Conservation (phyloP, 768 basidiomycete species). For the Hemileccinum impolitum region DNA sequence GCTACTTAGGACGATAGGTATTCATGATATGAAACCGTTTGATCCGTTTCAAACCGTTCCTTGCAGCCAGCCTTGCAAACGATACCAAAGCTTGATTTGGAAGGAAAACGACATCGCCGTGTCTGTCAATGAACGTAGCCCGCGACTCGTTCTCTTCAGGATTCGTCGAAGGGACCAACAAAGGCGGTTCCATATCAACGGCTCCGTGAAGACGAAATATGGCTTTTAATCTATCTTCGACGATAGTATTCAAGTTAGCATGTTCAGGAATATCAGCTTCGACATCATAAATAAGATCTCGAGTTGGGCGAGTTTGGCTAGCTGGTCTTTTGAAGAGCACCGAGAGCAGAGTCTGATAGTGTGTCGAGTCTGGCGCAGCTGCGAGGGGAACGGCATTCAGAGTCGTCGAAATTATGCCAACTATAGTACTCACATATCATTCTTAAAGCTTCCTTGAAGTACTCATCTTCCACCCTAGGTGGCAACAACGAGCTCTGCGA, state of each 20-base stretch:
- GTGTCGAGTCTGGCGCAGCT: constrained; percentile 80
- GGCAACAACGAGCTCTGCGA: constrained; percentile 78
- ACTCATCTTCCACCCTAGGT: constrained; percentile 75
- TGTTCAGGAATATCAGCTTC: constrained; percentile 68
- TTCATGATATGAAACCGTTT: constrained; percentile 81
- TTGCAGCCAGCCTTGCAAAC: constrained; percentile 81
- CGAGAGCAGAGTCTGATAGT: constrained; percentile 74
- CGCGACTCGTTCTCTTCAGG: constrained; percentile 61
- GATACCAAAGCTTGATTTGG: constrained; percentile 71
- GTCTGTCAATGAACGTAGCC: constrained; percentile 75
- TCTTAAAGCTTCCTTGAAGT: constrained; percentile 74
- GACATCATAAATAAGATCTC: constrained; percentile 71
- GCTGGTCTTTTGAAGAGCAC: constrained; percentile 75
- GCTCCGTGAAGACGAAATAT: constrained; percentile 91
- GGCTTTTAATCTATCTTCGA: constrained; percentile 69
- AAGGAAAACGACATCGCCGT: constrained; percentile 71
- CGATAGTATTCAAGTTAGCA: constrained; percentile 65
- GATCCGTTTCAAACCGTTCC: constrained; percentile 61
- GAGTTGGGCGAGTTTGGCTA: constrained; percentile 56
- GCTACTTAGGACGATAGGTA: constrained; percentile 65
- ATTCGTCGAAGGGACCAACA: constrained; percentile 72
- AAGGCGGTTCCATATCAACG: constrained; percentile 78
- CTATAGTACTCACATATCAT: constrained; percentile 58
- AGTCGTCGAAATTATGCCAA: neutral
- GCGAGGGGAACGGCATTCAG: neutral